phyloP scores from a whole-genome alignment of 2,329 filamentous ascomycete genomes.

The Aureobasidium zeae region DNA sequence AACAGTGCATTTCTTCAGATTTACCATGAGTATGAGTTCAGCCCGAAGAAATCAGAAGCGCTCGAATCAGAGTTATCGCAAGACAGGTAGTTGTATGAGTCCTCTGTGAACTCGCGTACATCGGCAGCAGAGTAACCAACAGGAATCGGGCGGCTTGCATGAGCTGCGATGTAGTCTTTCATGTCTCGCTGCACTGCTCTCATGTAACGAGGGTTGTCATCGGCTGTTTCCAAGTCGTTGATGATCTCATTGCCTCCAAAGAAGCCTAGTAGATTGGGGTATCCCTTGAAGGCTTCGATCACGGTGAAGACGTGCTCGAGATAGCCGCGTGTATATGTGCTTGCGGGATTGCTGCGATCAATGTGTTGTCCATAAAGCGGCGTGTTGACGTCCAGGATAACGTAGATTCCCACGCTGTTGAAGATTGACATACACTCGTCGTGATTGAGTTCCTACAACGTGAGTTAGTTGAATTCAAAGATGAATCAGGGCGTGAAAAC shows the following conservation, averaged over 20 bases:
- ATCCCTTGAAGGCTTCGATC: slow-evolving; percentile 58
- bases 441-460: slow-evolving; percentile 41
- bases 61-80: slow-evolving; percentile 51
- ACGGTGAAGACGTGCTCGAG: slow-evolving; percentile 51
- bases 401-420: slow-evolving; percentile 56
- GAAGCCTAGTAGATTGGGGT: slow-evolving; percentile 54
- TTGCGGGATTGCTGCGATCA: slow-evolving; percentile 46
- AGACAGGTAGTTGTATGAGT: slow-evolving; percentile 67
- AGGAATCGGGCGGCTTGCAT: slow-evolving; percentile 49
- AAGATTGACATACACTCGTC: slow-evolving; percentile 53
- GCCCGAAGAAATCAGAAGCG: slow-evolving; percentile 63
- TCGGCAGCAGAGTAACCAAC: slow-evolving; percentile 66
- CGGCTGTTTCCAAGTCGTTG: slow-evolving; percentile 41
- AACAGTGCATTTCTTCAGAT: slow-evolving; percentile 36
- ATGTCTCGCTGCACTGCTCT: slow-evolving; percentile 56
- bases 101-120: slow-evolving; percentile 62
- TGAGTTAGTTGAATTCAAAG: background rate
- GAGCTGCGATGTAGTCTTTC: slow-evolving; percentile 56
- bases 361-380: slow-evolving; percentile 48
- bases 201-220: slow-evolving; percentile 49
- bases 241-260: slow-evolving; percentile 60
- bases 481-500: slow-evolving; percentile 28
- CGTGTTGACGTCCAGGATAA: slow-evolving; percentile 57
- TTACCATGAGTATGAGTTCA: slow-evolving; percentile 62
- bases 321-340: slow-evolving; percentile 48